These are phyloP conservation scores for Salisapilia sapeloensis DNA, from an alignment of 352 stramenopile genomes.

Conservation along the genomic window DNA sequence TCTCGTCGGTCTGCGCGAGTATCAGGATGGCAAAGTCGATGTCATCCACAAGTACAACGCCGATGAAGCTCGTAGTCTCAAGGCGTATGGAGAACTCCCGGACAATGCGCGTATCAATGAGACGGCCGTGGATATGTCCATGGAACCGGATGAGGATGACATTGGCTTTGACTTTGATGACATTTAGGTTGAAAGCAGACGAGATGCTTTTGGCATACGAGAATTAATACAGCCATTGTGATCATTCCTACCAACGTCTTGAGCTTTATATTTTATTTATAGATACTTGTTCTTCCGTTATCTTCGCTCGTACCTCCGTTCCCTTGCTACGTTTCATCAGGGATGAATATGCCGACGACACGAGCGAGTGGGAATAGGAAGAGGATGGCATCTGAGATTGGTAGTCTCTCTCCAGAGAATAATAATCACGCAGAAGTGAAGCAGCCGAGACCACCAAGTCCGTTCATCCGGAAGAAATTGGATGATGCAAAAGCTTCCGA, in stretches of 20 bases:
- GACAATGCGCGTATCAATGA: slow-evolving; percentile 88
- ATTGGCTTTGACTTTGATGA: slow-evolving; percentile 84
- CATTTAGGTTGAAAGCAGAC: no score
- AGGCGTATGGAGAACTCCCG: slow-evolving; percentile 98
- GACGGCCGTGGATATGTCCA: slow-evolving; percentile 73
- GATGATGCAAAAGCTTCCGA: slow-evolving; percentile 65
- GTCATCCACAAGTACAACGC: slow-evolving; percentile 98
- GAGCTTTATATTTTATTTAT: no score
- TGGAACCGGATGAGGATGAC: slow-evolving; percentile 76
- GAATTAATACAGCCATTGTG: no score
- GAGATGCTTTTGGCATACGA: no score
- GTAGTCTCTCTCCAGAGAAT: no score
- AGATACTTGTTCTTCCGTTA: no score
- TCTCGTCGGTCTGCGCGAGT: slow-evolving; percentile 96
- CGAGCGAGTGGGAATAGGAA: no score
- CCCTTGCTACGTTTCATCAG: no score
- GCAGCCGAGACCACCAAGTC: slow-evolving; percentile 15
- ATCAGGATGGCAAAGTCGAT: slow-evolving; percentile 99
- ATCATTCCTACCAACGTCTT: no score
- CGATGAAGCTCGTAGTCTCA: slow-evolving; percentile 96
- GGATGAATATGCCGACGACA: no score
- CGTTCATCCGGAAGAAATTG: slow-evolving; percentile 45
- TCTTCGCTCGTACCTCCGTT: no score
- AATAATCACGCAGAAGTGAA: slow-evolving; percentile 1
- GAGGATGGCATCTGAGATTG: no score